Percentiles rank a stretch among this genome's conserved stretches.
Evolutionary conservation across 1,284 basidiomycete species (phyloP).

Genomic region (Ceratobasidium sp.): DNA sequence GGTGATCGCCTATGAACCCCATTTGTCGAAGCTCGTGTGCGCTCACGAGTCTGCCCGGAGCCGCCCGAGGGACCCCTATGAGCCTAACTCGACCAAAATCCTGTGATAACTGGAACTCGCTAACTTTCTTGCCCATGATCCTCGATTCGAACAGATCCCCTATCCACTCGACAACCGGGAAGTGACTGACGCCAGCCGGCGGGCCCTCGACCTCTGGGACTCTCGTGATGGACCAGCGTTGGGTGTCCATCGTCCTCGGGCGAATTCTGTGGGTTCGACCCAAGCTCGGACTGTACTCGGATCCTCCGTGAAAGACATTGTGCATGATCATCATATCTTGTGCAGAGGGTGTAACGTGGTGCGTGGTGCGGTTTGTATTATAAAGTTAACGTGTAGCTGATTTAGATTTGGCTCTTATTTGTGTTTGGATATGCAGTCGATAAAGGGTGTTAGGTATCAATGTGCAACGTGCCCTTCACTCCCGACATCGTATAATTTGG

Average conservation of each 20-base stretch:
- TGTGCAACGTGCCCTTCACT: constrained; percentile 77
- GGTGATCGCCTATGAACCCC: background rate
- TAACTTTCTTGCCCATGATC: background rate
- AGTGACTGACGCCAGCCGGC: constrained; percentile 74
- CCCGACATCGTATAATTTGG: constrained; percentile 68
- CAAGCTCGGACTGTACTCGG: constrained; percentile 72
- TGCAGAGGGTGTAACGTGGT: constrained; percentile 61
- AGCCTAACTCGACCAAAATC: background rate
- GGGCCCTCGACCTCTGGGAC: constrained; percentile 77
- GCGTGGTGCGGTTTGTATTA: background rate
- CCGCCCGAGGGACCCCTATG: background rate
- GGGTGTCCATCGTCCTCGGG: constrained; percentile 46
- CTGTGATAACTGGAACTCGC: constrained; percentile 5
- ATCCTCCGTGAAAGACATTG: constrained; percentile 46
- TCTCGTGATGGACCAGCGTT: constrained; percentile 69
- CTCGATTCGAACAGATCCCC: constrained; percentile 68
- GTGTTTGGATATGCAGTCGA: constrained; percentile 55
- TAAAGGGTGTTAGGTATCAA: constrained; percentile 75
- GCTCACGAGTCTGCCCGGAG: background rate
- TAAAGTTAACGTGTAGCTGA: background rate
- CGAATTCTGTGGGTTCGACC: constrained; percentile 65
- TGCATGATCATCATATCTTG: constrained; percentile 60
- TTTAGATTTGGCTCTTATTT: background rate
- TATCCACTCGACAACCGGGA: constrained; percentile 76
- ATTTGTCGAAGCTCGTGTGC: background rate